phyloP scores from a whole-genome alignment of 805 yeast species.

The Metschnikowia similis region DNA sequence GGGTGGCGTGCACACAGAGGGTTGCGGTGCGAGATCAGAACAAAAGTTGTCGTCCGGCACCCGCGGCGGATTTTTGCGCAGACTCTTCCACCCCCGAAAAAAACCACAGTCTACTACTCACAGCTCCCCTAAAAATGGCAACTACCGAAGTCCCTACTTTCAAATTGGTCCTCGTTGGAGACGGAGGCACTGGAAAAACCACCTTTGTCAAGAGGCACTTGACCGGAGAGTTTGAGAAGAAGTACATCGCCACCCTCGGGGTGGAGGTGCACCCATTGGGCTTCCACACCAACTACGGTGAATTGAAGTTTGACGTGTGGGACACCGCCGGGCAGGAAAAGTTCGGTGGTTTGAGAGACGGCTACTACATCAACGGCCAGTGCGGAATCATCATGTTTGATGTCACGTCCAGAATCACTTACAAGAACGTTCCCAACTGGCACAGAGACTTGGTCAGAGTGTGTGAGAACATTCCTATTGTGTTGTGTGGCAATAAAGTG shows the following conservation, averaged over 20 bases:
- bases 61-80: not conserved
- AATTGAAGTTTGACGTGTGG: conserved; percentile 98
- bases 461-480: conserved; percentile 99
- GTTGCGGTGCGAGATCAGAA: not conserved
- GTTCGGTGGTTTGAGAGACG: conserved; percentile 99
- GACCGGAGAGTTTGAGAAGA: conserved; percentile 99
- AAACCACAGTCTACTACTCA: not conserved
- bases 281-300: conserved; percentile 97
- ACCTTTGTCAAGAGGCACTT: conserved; percentile 99
- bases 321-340: conserved; percentile 99
- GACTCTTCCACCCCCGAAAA: conserved; percentile 6
- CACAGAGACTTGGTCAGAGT: conserved; percentile 99
- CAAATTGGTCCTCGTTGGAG: conserved; percentile 98
- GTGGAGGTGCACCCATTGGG: conserved; percentile 99
- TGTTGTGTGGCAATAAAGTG: conserved; percentile 98
- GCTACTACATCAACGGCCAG: conserved; percentile 98
- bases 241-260: conserved; percentile 98
- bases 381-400: conserved; percentile 99
- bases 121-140: conserved; percentile 43
- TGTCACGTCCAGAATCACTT: conserved; percentile 98
- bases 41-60: not conserved
- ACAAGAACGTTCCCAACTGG: conserved; percentile 99
- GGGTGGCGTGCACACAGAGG: not conserved
- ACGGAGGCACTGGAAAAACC: conserved; percentile 99
- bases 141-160: conserved; percentile 84